Percentiles rank a stretch among this genome's conserved stretches.
Evolutionary conservation across 1,284 basidiomycete genomes (phyloP).

Genomic region (Schizopora paradoxa): DNA sequence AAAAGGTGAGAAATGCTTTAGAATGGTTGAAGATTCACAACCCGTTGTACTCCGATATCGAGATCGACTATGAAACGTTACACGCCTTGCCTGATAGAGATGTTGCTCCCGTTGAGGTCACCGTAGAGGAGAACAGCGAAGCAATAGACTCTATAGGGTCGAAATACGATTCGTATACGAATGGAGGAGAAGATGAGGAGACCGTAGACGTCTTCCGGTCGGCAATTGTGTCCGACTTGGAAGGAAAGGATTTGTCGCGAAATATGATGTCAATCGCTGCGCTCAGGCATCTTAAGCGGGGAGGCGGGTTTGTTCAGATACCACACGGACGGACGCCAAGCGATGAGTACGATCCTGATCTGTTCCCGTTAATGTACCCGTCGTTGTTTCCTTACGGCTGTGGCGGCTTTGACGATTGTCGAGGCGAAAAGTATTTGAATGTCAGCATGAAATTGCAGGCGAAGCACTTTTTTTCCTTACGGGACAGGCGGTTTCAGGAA

Average conservation of each 20-base stretch:
- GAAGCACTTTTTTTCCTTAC: constrained; percentile 25
- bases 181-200: constrained; percentile 8
- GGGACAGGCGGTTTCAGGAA: constrained; percentile 31
- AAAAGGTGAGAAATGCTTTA: constrained; percentile 27
- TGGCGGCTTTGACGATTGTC: constrained; percentile 32
- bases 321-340: constrained; percentile 26
- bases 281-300: constrained; percentile 2
- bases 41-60: constrained; percentile 27
- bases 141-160: constrained; percentile 21
- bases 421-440: not conserved
- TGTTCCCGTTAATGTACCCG: constrained; percentile 33
- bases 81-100: constrained; percentile 16
- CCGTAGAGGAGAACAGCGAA: constrained; percentile 20
- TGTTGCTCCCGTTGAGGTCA: constrained; percentile 26
- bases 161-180: constrained; percentile 21
- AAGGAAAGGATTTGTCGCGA: not conserved
- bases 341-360: constrained; percentile 30
- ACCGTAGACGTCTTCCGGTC: not conserved
- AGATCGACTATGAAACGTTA: constrained; percentile 24
- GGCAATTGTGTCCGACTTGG: constrained; percentile 2
- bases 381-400: constrained; percentile 35
- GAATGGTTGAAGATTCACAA: constrained; percentile 32
- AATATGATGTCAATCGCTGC: constrained; percentile 4
- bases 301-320: constrained; percentile 23
- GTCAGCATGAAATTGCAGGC: constrained; percentile 28